Evolutionary conservation across 1,284 basidiomycete species (phyloP).

Genomic region (Caloboletus inedulis): DNA sequence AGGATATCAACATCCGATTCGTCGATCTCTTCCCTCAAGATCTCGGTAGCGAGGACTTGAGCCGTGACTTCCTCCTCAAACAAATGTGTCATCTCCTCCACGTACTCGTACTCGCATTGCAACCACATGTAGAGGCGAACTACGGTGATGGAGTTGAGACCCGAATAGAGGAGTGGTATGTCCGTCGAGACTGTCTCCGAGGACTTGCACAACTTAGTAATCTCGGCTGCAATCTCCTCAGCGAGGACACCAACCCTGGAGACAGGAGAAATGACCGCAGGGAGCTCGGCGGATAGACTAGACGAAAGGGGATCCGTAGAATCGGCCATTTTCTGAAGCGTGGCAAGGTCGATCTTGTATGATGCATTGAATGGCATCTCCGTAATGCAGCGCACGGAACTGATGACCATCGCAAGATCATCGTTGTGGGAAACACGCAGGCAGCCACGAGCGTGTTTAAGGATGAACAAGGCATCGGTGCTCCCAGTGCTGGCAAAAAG

Average conservation of each 20-base stretch:
- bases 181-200: constrained; percentile 13
- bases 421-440: constrained; percentile 16
- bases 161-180: constrained; percentile 21
- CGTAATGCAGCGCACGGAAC: constrained; percentile 21
- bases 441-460: constrained; percentile 21
- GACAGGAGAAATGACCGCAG: not conserved
- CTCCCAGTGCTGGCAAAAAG: constrained; percentile 20
- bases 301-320: constrained; percentile 4
- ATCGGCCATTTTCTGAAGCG: constrained; percentile 25
- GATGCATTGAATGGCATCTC: constrained; percentile 32
- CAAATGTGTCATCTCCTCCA: constrained; percentile 20
- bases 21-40: constrained; percentile 12
- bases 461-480: constrained; percentile 18
- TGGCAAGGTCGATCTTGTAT: constrained; percentile 26
- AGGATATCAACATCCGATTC: constrained; percentile 10
- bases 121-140: constrained; percentile 26
- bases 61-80: constrained; percentile 24
- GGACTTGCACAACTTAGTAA: constrained; percentile 20
- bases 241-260: constrained; percentile 10
- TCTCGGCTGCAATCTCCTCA: constrained; percentile 17
- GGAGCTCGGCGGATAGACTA: constrained; percentile 2
- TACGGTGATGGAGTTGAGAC: constrained; percentile 27
- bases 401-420: constrained; percentile 21
- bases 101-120: constrained; percentile 24
- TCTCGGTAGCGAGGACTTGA: constrained; percentile 19